Base-by-base conservation (phyloP, 1,284 basidiomycete genomes). In the Marasmius fiardii region DNA sequence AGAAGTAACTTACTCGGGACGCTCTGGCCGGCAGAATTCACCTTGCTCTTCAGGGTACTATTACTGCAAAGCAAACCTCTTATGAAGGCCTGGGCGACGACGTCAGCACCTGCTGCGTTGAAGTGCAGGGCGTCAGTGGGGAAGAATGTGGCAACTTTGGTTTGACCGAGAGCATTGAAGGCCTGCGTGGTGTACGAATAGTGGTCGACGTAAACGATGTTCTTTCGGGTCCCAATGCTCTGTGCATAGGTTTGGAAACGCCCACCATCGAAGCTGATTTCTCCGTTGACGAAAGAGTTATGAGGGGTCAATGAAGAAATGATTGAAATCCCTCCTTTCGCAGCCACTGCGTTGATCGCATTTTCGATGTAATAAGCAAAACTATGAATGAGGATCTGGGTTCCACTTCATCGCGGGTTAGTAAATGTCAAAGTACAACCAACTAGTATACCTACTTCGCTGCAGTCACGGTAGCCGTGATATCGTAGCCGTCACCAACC, bases 81-180 rank as follows among this genome's bases (percentile, higher is more conserved):
- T 12, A 72, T 62, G 52, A 72, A 72, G 16, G 70, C 67, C 53
- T 65, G 53, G 16, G 69, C 65, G 2, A 70, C 69, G 11, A 66
- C 64, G 39, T 65, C 54, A 24, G 70, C 70, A 20, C 68, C 69
- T 5, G 62, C 61, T 12, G 66, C 51, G 50, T 59, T 68, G 16
- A 71, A 74, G 55, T 74, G 73, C 10, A 68, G 68, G 55, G 73
- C 70, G 56, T 74, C 73, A 18, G 60, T 64, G 12, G 71, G 70
- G 61, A 66, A 74, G 58, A 67, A 72, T 2, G 65, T 59, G 50
- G 66, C 64, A 24, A 66, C 64, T 3, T 60, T 58, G 2, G 65
- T 61, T 51, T 65, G 47, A 8, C 73, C 73, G 35, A 73, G 62
- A 8, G 56, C 52, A 26, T 67, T 57, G 60, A 69, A 73, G 6